Evolutionary conservation across 371 early-diverging fungal species (phyloP).

Genomic region (Sporodiniella umbellata): DNA sequence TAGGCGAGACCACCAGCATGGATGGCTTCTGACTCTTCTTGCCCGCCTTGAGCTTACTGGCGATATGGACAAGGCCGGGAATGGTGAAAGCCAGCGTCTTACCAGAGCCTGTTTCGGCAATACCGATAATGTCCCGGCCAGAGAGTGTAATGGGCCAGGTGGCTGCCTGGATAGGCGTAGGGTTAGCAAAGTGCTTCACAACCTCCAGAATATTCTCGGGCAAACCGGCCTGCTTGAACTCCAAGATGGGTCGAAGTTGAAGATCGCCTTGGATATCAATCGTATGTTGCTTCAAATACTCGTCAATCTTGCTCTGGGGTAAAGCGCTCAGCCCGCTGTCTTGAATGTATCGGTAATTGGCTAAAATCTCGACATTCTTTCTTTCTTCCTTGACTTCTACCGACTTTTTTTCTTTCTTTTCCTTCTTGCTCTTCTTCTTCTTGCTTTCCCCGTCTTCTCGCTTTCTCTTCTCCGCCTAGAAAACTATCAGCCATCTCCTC

Average conservation of each 20-base stretch:
- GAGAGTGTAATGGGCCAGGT: conserved; percentile 81
- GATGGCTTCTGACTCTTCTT: conserved; percentile 40
- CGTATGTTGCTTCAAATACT: conserved; percentile 64
- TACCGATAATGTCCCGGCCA: conserved; percentile 75
- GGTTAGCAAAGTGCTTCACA: conserved; percentile 81
- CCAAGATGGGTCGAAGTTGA: conserved; percentile 69
- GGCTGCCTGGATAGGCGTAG: conserved; percentile 97
- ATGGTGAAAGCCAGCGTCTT: conserved; percentile 95
- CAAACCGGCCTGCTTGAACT: conserved; percentile 75
- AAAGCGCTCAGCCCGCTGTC: conserved; percentile 28
- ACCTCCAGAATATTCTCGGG: conserved; percentile 69
- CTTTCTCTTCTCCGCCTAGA: conserved; percentile 4
- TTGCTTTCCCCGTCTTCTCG: background rate
- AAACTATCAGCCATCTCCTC: background rate
- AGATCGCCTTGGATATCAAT: conserved; percentile 68
- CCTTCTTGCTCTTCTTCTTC: background rate
- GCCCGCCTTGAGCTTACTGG: conserved; percentile 48
- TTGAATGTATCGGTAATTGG: conserved; percentile 36
- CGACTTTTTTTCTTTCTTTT: background rate
- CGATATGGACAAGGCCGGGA: conserved; percentile 79
- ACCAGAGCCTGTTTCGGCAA: conserved; percentile 89
- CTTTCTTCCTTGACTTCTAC: background rate
- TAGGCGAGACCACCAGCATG: conserved; percentile 88
- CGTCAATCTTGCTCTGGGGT: conserved; percentile 43
- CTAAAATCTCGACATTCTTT: conserved; percentile 24